Evolutionary conservation across 192 early-diverging fungal genomes (phyloP).

Genomic region (Phlyctochytrium planicorne): DNA sequence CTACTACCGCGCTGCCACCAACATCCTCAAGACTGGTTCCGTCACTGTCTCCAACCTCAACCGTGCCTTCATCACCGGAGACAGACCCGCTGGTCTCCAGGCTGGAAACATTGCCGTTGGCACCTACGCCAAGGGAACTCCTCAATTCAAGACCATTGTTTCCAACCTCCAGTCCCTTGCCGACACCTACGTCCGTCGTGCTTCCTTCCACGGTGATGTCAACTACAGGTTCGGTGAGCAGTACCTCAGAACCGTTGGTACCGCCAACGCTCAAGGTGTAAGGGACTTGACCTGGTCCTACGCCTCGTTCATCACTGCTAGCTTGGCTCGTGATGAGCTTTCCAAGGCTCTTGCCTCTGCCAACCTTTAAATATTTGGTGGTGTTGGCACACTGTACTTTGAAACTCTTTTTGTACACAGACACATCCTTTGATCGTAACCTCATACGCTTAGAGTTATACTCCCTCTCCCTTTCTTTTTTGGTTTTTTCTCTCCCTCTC

Average conservation of each 20-base stretch:
- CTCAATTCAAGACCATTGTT: slow-evolving; percentile 23
- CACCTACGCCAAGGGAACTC: neutral
- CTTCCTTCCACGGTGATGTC: neutral
- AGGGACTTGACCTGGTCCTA: slow-evolving; percentile 1
- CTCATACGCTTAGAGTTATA: too few relatives aligned
- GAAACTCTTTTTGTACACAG: too few relatives aligned
- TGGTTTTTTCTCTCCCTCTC: too few relatives aligned
- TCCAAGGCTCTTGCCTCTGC: neutral
- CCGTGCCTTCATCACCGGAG: slow-evolving; percentile 35
- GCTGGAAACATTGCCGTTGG: slow-evolving; percentile 9
- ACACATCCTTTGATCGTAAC: too few relatives aligned
- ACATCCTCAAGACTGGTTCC: slow-evolving; percentile 20
- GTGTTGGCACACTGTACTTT: too few relatives aligned
- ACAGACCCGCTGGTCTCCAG: slow-evolving; percentile 21
- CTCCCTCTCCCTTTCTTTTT: too few relatives aligned
- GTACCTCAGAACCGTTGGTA: neutral
- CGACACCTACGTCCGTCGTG: neutral
- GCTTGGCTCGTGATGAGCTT: neutral
- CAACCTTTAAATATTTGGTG: too few relatives aligned
- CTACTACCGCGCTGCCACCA: slow-evolving; percentile 51
- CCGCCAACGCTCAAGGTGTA: neutral
- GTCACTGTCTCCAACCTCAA: slow-evolving; percentile 39
- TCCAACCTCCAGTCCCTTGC: neutral
- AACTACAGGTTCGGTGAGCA: neutral
- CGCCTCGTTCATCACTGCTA: neutral